Evolutionary conservation across 345 rosid genomes (phyloP), one percentile per base, ranked within the genome.

Genomic region (Camelina hispida): DNA sequence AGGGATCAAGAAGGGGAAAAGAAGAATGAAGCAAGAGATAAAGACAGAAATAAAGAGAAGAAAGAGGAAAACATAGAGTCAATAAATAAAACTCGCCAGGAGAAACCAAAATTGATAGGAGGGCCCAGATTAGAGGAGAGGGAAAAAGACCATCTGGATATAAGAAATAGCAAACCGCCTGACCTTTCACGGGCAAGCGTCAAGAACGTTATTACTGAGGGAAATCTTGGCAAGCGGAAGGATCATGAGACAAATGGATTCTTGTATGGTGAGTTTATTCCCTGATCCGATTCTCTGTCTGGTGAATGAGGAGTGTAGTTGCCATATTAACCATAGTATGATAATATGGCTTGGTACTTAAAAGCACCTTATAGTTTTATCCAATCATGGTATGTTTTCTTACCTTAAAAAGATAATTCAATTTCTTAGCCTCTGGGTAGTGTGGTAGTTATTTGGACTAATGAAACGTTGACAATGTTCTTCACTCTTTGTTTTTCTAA

Each of bases 191-290:
- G 9, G 69, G 65, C 46, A 9, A 47, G 71, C 4, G 23, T 34
- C 47, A 78, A 78, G 32, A 73, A 73, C 64, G 25, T 9, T 59
- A 62, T 25, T 23, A 28, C 50, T 48, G 56, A 81, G 72, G 84
- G 66, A 74, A 82, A 72, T 78, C 80, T 66, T 62, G 83, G 81
- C 85, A 91, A 91, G 64, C 83, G 93, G 42, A 91, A 84, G 83
- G 88, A 81, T 51, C 68, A 32, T 18, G 87, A 80, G 62, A 79
- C 80, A 46, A 88, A 88, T 76, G 93, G 93, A 65, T 76, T 84
- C 76, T 43, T 81, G 64, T 84, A 65, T 80, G 93, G 96, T 91
- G 84, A 85, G 93, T 82, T 25, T 69, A 51, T 76, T 69, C 62
- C 59, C 58, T 61, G 69, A 53, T 68, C 58, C 77, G 46, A 72